Evolutionary conservation across 257 asterid species (phyloP), one percentile per base, ranked within the genome.

Genomic region (Misopates orontium): DNA sequence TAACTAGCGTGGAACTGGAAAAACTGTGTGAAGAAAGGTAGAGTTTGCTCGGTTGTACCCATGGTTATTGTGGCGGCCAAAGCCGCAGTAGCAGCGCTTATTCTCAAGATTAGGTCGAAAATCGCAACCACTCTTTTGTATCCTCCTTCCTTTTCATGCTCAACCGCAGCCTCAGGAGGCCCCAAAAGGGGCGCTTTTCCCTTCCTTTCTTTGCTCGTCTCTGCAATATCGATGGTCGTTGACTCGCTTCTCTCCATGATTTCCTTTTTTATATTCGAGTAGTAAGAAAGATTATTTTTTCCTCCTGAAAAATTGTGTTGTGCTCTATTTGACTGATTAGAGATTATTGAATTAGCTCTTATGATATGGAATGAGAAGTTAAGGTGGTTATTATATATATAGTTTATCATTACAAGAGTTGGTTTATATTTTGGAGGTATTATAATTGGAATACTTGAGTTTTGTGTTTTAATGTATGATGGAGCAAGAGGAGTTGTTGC

Each of bases 1-100:
- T 89, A 92, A 56, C 92, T 84, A 51, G 96, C 97, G 72, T 73
- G 80, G 70, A 92, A 92, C 78, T 92, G 98, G 78, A 92, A 89
- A 89, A 89, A 92, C 66, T 89, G 98, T 18, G 95, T 89, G 85
- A 85, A 87, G 69, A 92, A 89, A 0, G 97, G 98, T 15, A 89
- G 96, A 2, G 95, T 87, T 62, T 92, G 81, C 57, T 89, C 87
- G 18, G 95, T 54, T 41, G 96, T 89, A 44, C 80, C 96, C 98
- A 92, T 92, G 71, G 77, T 25, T 16, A 87, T 71, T 18, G 95
- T 72, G 39, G 98, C 91, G 18, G 76, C 93, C 39, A 89, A 66
- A 47, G 93, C 89, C 0, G 91, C 77, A 0, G 86, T 79, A n/a
- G 74, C 77, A 0, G 96, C 95, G 10, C 86, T 63, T 25, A 87